phyloP scores from a whole-genome alignment of 1,139 yeast species.

The Scheffersomyces segobiensis region DNA sequence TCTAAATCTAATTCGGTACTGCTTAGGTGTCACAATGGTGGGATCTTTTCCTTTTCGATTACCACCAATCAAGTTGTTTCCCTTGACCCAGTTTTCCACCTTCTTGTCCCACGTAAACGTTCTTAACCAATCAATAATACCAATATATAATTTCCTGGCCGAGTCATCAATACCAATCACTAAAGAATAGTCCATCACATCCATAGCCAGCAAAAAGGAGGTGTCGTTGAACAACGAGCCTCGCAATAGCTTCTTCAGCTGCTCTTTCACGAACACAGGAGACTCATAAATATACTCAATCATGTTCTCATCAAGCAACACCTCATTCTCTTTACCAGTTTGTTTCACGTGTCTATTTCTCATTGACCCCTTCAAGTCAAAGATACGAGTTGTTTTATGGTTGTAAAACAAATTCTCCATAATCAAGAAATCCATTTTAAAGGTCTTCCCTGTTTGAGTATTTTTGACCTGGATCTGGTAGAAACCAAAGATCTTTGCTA shows the following conservation, averaged over 20 bases:
- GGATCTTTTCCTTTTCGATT: constrained; percentile 87
- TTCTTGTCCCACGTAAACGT: constrained; percentile 99
- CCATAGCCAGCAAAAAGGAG: constrained; percentile 90
- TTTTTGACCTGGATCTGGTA: constrained; percentile 89
- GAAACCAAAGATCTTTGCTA: constrained; percentile 94
- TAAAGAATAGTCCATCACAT: constrained; percentile 97
- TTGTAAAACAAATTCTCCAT: constrained; percentile 95
- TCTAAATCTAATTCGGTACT: constrained; percentile 87
- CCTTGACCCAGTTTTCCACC: constrained; percentile 98
- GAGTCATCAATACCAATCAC: constrained; percentile 87
- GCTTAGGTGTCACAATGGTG: constrained; percentile 95
- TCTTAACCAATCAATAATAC: constrained; percentile 92
- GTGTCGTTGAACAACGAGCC: constrained; percentile 96
- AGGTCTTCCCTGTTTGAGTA: constrained; percentile 69
- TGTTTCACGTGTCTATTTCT: constrained; percentile 94
- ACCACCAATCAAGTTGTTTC: constrained; percentile 77
- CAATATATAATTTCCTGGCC: constrained; percentile 72
- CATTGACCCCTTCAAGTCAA: constrained; percentile 98
- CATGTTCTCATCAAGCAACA: constrained; percentile 94
- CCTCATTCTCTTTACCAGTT: constrained; percentile 95
- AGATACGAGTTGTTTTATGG: constrained; percentile 78
- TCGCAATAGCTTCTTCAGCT: constrained; percentile 78
- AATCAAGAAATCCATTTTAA: constrained; percentile 87
- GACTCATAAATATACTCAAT: constrained; percentile 96
- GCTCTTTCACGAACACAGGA: constrained; percentile 91